Evolutionary conservation across 176 grass and related monocot genomes (phyloP).

Genomic region (Miscanthus lutarioriparius): DNA sequence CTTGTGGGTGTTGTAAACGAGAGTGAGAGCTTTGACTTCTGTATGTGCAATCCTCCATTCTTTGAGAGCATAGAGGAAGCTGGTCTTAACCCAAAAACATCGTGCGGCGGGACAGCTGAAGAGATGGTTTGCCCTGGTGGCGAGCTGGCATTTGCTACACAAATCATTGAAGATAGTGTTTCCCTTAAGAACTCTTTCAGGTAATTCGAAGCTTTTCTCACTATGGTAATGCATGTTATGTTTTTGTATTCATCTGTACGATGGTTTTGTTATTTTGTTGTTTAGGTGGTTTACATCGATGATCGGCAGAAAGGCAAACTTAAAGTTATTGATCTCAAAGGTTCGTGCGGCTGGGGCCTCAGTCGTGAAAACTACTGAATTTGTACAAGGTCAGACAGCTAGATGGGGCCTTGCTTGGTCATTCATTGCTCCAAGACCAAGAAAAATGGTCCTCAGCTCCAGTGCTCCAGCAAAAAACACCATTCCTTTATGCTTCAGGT

Average conservation of each 20-base stretch:
- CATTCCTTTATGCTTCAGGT: slow-evolving; percentile 85
- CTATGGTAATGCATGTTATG: not conserved
- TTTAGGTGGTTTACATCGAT: slow-evolving; percentile 96
- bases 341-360: slow-evolving; percentile 56
- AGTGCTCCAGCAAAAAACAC: slow-evolving; percentile 59
- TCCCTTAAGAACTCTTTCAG: slow-evolving; percentile 75
- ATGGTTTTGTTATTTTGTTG: not conserved
- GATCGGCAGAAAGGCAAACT: slow-evolving; percentile 87
- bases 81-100: slow-evolving; percentile 83
- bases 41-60: slow-evolving; percentile 98
- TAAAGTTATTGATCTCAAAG: slow-evolving; percentile 73
- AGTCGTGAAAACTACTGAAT: slow-evolving; percentile 87
- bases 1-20: slow-evolving; percentile 83
- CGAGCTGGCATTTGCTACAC: slow-evolving; percentile 64
- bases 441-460: slow-evolving; percentile 45
- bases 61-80: slow-evolving; percentile 89
- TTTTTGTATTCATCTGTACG: not conserved
- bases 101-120: slow-evolving; percentile 62
- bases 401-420: slow-evolving; percentile 98
- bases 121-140: slow-evolving; percentile 91
- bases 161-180: slow-evolving; percentile 81
- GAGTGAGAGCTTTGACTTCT: slow-evolving; percentile 84
- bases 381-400: slow-evolving; percentile 87
- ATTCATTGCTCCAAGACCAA: slow-evolving; percentile 74
- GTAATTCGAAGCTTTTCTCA: slow-evolving; percentile 32